Evolutionary conservation across 2,329 filamentous ascomycete species (phyloP).

Genomic region (Alternaria gansuensis): DNA sequence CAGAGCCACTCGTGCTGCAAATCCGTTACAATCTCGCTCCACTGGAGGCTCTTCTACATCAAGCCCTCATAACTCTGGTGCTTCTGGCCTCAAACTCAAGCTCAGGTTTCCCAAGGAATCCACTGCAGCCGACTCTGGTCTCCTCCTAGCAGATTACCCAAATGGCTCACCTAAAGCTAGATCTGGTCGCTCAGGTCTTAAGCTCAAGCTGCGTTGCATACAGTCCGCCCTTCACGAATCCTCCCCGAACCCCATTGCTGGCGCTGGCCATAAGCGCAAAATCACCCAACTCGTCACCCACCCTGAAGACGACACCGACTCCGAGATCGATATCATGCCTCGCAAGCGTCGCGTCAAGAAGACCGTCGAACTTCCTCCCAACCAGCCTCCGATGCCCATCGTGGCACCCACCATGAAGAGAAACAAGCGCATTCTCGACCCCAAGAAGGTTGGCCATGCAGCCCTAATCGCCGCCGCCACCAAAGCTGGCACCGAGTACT

Average conservation of each 20-base stretch:
- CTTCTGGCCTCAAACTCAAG: constrained; percentile 2
- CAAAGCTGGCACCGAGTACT: constrained; percentile 37
- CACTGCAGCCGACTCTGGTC: background rate
- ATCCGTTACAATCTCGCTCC: background rate
- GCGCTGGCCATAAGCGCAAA: constrained; percentile 10
- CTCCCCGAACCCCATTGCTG: background rate
- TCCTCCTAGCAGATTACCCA: background rate
- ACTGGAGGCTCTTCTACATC: background rate
- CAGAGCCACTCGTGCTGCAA: background rate
- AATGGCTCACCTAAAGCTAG: background rate
- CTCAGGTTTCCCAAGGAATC: background rate
- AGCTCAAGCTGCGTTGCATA: constrained; percentile 24
- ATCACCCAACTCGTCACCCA: background rate
- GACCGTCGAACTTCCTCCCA: background rate
- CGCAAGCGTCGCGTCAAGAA: constrained; percentile 5
- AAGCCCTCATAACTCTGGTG: background rate
- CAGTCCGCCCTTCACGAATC: constrained; percentile 17
- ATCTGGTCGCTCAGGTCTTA: constrained; percentile 14
- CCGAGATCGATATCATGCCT: constrained; percentile 26
- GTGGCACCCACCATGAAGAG: constrained; percentile 31
- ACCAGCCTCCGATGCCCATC: background rate
- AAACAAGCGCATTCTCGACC: constrained; percentile 34
- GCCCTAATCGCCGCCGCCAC: constrained; percentile 30
- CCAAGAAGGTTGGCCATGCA: constrained; percentile 28
- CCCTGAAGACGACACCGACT: constrained; percentile 21